Percentiles rank a stretch among this genome's conserved stretches.
phyloP scores from a whole-genome alignment of 805 yeast species.

The Myxozyma melibiosi region DNA sequence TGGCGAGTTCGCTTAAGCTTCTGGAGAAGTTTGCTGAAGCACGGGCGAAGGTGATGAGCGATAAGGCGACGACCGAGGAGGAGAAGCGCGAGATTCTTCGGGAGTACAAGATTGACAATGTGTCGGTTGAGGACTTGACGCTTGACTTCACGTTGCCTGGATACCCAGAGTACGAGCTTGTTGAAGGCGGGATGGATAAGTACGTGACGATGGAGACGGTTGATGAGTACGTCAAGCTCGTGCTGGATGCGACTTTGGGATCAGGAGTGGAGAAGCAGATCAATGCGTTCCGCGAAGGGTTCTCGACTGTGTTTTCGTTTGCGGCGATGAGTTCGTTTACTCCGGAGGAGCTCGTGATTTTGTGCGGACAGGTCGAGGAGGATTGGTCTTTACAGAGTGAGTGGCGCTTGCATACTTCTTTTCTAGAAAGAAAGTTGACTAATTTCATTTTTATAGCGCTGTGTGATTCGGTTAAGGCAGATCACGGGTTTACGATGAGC shows the following conservation, averaged over 20 bases:
- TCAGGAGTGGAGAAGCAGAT: slow-evolving; percentile 68
- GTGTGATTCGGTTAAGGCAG: slow-evolving; percentile 66
- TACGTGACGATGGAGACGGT: slow-evolving; percentile 57
- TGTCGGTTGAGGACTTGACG: slow-evolving; percentile 56
- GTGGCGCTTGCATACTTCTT: slow-evolving; percentile 2
- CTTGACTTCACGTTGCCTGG: slow-evolving; percentile 81
- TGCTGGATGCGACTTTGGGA: slow-evolving; percentile 61
- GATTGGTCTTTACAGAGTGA: slow-evolving; percentile 63
- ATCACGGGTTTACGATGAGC: slow-evolving; percentile 83
- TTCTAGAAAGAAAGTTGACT: slow-evolving; percentile 34
- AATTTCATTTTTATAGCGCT: slow-evolving; percentile 52
- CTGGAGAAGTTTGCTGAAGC: slow-evolving; percentile 49
- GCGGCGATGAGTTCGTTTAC: slow-evolving; percentile 69
- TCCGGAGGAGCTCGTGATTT: slow-evolving; percentile 66
- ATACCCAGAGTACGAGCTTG: slow-evolving; percentile 58
- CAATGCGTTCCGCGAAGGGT: slow-evolving; percentile 73
- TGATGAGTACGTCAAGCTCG: slow-evolving; percentile 56
- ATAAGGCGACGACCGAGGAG: slow-evolving; percentile 12
- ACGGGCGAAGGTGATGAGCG: slow-evolving; percentile 30
- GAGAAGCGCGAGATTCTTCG: slow-evolving; percentile 16
- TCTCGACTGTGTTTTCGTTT: slow-evolving; percentile 79
- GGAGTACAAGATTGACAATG: slow-evolving; percentile 41
- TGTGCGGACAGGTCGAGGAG: slow-evolving; percentile 79
- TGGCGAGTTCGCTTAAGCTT: slow-evolving; percentile 60
- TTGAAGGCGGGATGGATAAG: slow-evolving; percentile 56